These are phyloP conservation scores for Leishmania gerbilli DNA, from an alignment of 208 protist species.

Conservation along the genomic window DNA sequence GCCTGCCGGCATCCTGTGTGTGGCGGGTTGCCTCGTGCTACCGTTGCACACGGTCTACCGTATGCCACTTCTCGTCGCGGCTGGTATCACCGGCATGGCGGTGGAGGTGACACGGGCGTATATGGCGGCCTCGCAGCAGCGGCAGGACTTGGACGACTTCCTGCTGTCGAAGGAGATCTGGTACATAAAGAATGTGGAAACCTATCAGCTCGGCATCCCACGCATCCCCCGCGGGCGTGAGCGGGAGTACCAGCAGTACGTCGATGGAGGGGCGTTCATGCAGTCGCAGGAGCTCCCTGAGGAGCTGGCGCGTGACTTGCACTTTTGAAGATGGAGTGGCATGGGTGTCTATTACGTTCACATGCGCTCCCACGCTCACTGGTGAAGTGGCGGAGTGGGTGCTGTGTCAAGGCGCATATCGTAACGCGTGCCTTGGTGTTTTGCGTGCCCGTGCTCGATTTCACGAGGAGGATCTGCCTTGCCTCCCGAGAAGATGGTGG, in stretches of 20 bases:
- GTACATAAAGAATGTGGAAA: conserved; percentile 92
- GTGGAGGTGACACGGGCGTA: conserved; percentile 78
- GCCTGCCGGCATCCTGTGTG: conserved; percentile 70
- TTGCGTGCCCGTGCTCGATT: neutral
- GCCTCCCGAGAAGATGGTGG: neutral
- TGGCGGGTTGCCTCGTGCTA: conserved; percentile 69
- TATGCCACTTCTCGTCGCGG: conserved; percentile 75
- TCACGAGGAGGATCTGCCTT: neutral
- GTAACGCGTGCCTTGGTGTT: neutral
- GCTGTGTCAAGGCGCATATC: neutral
- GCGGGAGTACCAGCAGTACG: conserved; percentile 68
- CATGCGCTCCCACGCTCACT: neutral
- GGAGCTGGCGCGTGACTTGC: conserved; percentile 51
- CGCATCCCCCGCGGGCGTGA: conserved; percentile 79
- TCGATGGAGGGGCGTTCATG: conserved; percentile 37
- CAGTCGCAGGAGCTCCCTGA: conserved; percentile 47
- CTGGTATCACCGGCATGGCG: conserved; percentile 65
- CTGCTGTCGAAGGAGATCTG: conserved; percentile 89
- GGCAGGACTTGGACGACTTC: conserved; percentile 89
- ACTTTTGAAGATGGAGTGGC: conserved; percentile 3
- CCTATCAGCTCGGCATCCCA: conserved; percentile 81
- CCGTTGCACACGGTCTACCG: conserved; percentile 79
- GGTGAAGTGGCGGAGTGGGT: neutral
- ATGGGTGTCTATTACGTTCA: neutral
- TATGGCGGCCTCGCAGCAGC: conserved; percentile 73